Evolutionary conservation across 345 rosid genomes (phyloP).

Genomic region (Salix koriyanagi): DNA sequence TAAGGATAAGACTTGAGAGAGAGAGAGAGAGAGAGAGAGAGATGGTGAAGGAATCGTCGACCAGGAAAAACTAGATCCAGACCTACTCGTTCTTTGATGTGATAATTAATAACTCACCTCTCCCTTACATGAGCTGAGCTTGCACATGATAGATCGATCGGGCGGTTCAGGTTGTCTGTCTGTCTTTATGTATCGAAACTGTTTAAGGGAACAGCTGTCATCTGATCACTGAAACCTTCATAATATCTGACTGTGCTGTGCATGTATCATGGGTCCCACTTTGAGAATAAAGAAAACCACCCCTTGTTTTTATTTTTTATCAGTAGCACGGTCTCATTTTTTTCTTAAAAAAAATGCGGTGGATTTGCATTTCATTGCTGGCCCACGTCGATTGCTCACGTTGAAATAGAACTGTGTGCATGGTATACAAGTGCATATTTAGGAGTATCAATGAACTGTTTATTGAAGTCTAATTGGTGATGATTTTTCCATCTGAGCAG

Average conservation of each 20-base stretch:
- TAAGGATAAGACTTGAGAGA: neutral
- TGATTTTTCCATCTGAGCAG: constrained; percentile 37
- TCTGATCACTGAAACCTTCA: neutral
- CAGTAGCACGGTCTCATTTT: neutral
- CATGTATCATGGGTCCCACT: neutral
- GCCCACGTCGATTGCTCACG: no score
- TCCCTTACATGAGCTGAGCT: neutral
- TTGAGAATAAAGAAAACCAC: neutral
- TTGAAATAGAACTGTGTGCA: no score
- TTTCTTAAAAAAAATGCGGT: no score
- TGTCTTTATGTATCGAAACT: neutral
- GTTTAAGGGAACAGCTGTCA: neutral
- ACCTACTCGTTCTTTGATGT: neutral
- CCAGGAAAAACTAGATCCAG: neutral
- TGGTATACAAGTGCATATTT: no score
- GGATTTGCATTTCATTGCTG: no score
- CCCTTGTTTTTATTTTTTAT: neutral
- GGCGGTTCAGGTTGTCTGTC: neutral
- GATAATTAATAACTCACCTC: neutral
- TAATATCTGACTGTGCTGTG: neutral
- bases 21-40: neutral
- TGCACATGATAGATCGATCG: neutral
- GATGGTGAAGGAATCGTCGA: neutral
- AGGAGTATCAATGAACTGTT: no score
- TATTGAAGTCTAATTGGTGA: neutral